A percentile compares a stretch with the other conserved stretches of the same genome.
Evolutionary conservation across 2,329 filamentous ascomycete species (phyloP).

Genomic region (Aspergillus pseudoviridinutans): DNA sequence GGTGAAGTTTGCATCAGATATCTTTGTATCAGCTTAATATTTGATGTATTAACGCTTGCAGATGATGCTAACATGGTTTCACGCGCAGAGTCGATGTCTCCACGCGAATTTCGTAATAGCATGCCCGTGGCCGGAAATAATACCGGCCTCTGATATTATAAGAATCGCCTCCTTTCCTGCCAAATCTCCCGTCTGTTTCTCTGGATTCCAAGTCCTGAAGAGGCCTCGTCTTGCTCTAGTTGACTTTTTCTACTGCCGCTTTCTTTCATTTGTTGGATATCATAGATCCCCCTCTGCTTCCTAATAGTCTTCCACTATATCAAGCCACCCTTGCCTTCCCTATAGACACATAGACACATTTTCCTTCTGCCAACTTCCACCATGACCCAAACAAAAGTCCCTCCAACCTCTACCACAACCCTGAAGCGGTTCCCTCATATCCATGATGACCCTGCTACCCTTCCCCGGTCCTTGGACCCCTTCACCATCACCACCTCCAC

Average conservation of each 20-base stretch:
- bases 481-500: conserved; percentile 47
- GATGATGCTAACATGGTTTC: conserved; percentile 2
- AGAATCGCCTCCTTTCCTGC: conserved; percentile 33
- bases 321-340: neutral
- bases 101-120: conserved; percentile 35
- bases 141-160: conserved; percentile 46
- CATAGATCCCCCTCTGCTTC: neutral
- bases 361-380: conserved; percentile 11
- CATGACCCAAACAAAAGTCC: conserved; percentile 34
- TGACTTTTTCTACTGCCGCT: conserved; percentile 10
- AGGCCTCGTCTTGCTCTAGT: conserved; percentile 1
- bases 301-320: neutral
- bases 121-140: conserved; percentile 41
- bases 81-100: conserved; percentile 15
- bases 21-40: conserved; percentile 2
- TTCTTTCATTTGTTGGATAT: conserved; percentile 2
- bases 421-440: conserved; percentile 42
- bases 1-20: neutral
- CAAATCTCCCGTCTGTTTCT: conserved; percentile 18
- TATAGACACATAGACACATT: conserved; percentile 1
- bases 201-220: conserved; percentile 11
- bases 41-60: neutral
- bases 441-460: conserved; percentile 38
- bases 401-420: conserved; percentile 31
- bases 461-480: conserved; percentile 42